Evolutionary conservation across 768 basidiomycete genomes (phyloP).

Genomic region (Tulasnella sp.): DNA sequence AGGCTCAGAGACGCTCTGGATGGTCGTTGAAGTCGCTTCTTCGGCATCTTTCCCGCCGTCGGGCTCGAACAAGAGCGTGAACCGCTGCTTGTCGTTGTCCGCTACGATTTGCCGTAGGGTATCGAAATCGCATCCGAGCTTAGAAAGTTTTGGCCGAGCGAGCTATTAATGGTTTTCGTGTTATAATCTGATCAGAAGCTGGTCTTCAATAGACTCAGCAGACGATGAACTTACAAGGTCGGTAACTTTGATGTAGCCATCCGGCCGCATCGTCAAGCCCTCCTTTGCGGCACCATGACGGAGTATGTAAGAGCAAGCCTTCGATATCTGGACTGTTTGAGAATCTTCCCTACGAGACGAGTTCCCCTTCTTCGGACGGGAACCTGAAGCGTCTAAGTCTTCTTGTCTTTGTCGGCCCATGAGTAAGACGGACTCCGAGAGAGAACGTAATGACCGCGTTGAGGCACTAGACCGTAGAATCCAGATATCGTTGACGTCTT

Average conservation of each 20-base stretch:
- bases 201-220: too few relatives aligned
- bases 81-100: conserved; percentile 55
- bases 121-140: conserved; percentile 38
- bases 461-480: background rate
- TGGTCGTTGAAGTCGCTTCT: background rate
- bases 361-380: background rate
- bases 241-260: conserved; percentile 73
- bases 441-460: background rate
- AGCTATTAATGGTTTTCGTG: conserved; percentile 23
- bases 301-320: conserved; percentile 84
- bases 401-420: background rate
- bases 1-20: background rate
- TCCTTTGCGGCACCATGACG: conserved; percentile 78
- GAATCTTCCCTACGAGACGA: conserved; percentile 32
- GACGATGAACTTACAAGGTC: conserved; percentile 69
- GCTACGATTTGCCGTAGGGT: conserved; percentile 52
- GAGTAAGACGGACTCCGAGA: background rate
- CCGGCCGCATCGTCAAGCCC: conserved; percentile 59
- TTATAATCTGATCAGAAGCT: background rate
- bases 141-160: conserved; percentile 51
- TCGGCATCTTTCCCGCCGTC: background rate
- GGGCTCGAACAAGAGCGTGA: conserved; percentile 44
- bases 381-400: background rate
- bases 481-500: background rate
- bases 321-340: conserved; percentile 61